A percentile compares a stretch with the other conserved stretches of the same genome.
Evolutionary conservation across 1,284 basidiomycete species (phyloP).

Genomic region (Afroboletus lepidellus): DNA sequence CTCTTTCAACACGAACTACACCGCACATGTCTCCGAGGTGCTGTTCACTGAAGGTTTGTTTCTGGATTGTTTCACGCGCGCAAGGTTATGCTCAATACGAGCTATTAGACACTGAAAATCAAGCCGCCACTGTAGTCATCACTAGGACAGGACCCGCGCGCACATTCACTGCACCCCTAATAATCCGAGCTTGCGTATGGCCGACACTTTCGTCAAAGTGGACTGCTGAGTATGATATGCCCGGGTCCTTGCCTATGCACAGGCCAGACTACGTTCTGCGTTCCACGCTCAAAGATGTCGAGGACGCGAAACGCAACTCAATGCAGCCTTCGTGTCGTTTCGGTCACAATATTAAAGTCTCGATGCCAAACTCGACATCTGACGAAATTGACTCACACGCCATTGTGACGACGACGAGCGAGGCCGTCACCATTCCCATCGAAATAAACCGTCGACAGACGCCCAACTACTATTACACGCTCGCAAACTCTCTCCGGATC

Average conservation of each 20-base stretch:
- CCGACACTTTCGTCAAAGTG: conserved; percentile 5
- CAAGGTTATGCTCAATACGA: background rate
- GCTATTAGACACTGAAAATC: background rate
- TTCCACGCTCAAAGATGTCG: background rate
- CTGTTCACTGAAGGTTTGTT: conserved; percentile 6
- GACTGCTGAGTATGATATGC: background rate
- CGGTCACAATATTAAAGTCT: too few species aligned
- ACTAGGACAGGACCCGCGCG: conserved; percentile 11
- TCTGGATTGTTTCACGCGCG: too few species aligned
- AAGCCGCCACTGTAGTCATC: background rate
- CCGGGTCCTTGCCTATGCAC: background rate
- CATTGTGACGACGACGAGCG: conserved; percentile 8
- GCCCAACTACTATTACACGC: conserved; percentile 3
- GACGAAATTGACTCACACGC: background rate
- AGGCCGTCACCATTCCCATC: background rate
- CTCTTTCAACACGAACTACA: conserved; percentile 6
- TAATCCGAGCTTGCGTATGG: background rate
- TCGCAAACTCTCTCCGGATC: conserved; percentile 6
- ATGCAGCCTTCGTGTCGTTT: background rate
- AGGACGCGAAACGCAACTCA: background rate
- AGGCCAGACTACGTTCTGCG: background rate
- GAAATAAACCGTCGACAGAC: conserved; percentile 1
- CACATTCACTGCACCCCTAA: conserved; percentile 5
- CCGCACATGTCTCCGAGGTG: background rate
- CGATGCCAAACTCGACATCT: conserved; percentile 7